Percentiles rank a stretch among this genome's conserved stretches.
Conservation (phyloP, 2,329 filamentous ascomycete genomes). For the Aspergillus versicolor region DNA sequence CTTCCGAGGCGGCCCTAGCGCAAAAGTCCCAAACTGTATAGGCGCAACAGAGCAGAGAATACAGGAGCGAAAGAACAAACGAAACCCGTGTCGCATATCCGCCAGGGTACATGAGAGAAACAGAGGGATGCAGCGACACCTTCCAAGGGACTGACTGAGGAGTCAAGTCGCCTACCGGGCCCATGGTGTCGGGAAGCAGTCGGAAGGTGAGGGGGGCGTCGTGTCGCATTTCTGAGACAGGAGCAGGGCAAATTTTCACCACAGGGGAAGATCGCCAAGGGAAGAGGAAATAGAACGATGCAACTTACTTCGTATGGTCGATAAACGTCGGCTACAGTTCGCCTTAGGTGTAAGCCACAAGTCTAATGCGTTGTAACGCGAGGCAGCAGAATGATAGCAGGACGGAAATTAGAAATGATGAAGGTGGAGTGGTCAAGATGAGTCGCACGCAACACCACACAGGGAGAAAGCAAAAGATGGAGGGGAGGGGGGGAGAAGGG, state of each 20-base stretch:
- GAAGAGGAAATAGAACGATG: constrained; percentile 11
- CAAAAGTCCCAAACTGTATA: constrained; percentile 9
- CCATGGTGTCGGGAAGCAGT: neutral
- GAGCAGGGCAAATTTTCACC: neutral
- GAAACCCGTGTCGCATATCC: neutral
- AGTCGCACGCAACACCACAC: constrained; percentile 4
- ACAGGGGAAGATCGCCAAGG: constrained; percentile 1
- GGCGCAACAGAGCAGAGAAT: constrained; percentile 1
- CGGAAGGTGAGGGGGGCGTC: neutral
- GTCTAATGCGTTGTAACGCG: constrained; percentile 14
- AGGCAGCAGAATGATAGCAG: constrained; percentile 7
- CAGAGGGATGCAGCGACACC: neutral
- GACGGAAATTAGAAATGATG: constrained; percentile 13
- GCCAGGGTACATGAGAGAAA: neutral
- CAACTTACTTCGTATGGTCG: constrained; percentile 48
- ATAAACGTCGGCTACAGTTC: constrained; percentile 46
- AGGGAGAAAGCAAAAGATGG: neutral
- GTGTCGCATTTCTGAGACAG: neutral
- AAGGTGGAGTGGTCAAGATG: constrained; percentile 3
- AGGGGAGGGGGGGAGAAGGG: constrained; percentile 4
- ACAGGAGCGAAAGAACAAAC: neutral
- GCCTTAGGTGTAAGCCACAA: constrained; percentile 23
- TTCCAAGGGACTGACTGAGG: neutral
- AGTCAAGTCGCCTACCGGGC: neutral
- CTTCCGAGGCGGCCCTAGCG: constrained; percentile 14